Base-by-base conservation (phyloP, 495 filamentous ascomycete species). In the Aspergillus taichungensis region DNA sequence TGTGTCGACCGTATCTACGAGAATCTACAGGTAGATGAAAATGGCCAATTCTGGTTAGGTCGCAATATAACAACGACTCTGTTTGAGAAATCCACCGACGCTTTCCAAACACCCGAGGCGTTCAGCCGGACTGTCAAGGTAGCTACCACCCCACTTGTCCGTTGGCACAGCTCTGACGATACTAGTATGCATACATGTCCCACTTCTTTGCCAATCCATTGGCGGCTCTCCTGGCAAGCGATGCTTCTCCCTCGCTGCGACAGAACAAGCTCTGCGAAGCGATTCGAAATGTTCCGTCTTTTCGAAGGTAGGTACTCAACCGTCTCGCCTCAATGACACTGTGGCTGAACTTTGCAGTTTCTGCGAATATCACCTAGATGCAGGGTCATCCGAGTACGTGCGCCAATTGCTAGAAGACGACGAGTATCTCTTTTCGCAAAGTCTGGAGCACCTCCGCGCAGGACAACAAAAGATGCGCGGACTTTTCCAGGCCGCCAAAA, bases 191-290 rank as follows among this genome's bases (percentile, higher is more conserved):
- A 10, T 91, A 92, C 52, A 96, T 98, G 91, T 88, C 84, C 28
- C 88, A 95, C 61, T 96, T 94, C 60, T 97, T 91, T 57, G 86
- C 86, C 34, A 95, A 97, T 60, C 78, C 87, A 0, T 66, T 95
- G n/a, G 84, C 85, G 35, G 64, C 88, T 12, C 67, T 94, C 31
- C 69, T 75, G 6, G 55, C 55, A 38, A 50, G 71, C 2, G 46
- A 75, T 0, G 39, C 80, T 14, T 37, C 43, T 14, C 40, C 42
- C 6, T 36, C 38, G 5, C 32, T 53, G 35, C 48, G 53, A 7
- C 67, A 78, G 39, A 53, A 63, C 6, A 73, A 82, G 29, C 81
- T 92, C 47, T 71, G 83, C 36, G 82, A 94, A 55, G 84, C 85
- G 13, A 66, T 90, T 24, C 76, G 90, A 50, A 88, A 79, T 40